Percentiles rank a stretch among this genome's conserved stretches.
phyloP scores from a whole-genome alignment of 768 basidiomycete genomes.

The Phaeotremella fagi region DNA sequence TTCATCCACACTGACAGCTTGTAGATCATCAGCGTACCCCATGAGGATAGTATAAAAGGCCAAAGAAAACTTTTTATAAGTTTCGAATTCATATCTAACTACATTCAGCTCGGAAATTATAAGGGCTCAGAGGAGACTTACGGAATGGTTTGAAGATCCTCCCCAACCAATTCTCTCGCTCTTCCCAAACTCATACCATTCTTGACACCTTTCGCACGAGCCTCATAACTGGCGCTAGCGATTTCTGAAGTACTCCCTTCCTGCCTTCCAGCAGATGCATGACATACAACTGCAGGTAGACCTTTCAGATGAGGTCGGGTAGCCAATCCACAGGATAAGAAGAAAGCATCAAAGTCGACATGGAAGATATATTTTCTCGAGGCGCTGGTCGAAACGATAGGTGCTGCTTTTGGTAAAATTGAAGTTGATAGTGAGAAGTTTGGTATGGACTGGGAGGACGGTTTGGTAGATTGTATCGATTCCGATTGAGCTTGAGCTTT shows the following conservation, averaged over 20 bases:
- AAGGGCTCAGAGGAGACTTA: constrained; percentile 51
- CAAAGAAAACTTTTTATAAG: constrained; percentile 77
- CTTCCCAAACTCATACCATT: constrained; percentile 75
- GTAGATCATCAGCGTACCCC: constrained; percentile 79
- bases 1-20: constrained; percentile 95
- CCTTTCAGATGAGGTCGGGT: constrained; percentile 75
- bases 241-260: constrained; percentile 84
- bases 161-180: constrained; percentile 39
- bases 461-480: constrained; percentile 25
- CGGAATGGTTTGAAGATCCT: constrained; percentile 50
- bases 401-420: constrained; percentile 27
- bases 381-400: not conserved
- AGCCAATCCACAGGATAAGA: constrained; percentile 83
- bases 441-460: constrained; percentile 16
- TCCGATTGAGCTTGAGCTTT: constrained; percentile 65
- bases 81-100: constrained; percentile 84
- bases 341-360: constrained; percentile 83
- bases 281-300: constrained; percentile 90
- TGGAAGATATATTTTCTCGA: constrained; percentile 55
- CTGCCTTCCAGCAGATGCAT: constrained; percentile 74
- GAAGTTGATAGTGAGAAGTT: constrained; percentile 35
- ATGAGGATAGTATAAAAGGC: constrained; percentile 91
- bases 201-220: constrained; percentile 75
- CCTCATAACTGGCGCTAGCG: constrained; percentile 91
- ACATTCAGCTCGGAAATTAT: too few species aligned